Percentiles rank a stretch among this genome's conserved stretches.
These are phyloP conservation scores for Hygrophila difformis DNA, from an alignment of 257 asterid genomes.

Conservation along the genomic window DNA sequence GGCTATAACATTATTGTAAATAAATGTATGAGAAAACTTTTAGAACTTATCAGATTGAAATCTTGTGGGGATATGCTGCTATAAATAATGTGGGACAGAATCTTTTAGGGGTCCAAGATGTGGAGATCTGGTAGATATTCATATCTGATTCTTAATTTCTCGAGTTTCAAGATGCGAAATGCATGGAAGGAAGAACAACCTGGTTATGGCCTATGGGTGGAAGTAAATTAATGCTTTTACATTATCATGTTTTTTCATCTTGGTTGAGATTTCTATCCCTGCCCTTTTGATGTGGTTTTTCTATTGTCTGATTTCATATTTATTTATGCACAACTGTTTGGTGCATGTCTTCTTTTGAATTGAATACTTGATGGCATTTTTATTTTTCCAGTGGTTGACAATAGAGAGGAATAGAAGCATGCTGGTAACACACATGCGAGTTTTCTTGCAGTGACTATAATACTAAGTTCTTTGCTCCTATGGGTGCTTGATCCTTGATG, in stretches of 20 bases:
- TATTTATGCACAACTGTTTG: constrained; percentile 2
- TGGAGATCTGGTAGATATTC: background rate
- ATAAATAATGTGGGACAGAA: background rate
- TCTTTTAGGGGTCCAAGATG: background rate
- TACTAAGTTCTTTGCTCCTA: background rate
- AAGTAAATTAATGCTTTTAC: too few relatives aligned
- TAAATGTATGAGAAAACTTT: too few relatives aligned
- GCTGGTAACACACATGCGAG: too few relatives aligned
- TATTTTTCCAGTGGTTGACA: too few relatives aligned
- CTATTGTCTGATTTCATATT: constrained; percentile 5
- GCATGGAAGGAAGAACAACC: constrained; percentile 3
- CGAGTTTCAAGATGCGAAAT: background rate
- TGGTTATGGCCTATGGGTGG: too few relatives aligned
- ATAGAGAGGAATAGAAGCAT: too few relatives aligned
- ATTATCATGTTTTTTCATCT: too few relatives aligned
- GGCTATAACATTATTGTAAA: too few relatives aligned
- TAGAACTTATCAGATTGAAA: too few relatives aligned
- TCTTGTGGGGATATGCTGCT: too few relatives aligned
- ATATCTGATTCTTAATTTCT: background rate
- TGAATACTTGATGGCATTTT: background rate
- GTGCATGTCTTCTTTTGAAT: background rate
- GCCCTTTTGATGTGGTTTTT: background rate
- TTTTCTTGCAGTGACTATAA: too few relatives aligned
- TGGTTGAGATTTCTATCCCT: constrained; percentile 7
- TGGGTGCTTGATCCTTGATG: too few relatives aligned